phyloP scores from a whole-genome alignment of 371 early-diverging fungal species.

The Apophysomyces ossiformis region DNA sequence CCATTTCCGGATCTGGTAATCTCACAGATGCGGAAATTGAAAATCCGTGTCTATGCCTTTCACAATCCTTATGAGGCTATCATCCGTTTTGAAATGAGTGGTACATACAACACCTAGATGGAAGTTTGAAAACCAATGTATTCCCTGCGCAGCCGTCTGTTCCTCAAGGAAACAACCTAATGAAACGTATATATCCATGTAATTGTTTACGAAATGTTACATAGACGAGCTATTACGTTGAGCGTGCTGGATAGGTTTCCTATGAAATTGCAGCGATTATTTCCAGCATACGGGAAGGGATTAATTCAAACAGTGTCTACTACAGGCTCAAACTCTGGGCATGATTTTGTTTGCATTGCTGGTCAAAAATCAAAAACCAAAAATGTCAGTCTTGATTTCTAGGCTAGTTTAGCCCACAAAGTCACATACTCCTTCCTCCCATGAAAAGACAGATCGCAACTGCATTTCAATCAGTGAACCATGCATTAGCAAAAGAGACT shows the following conservation, averaged over 20 bases:
- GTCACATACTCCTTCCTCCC: background rate
- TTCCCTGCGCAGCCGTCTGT: too few species aligned
- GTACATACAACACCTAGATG: too few species aligned
- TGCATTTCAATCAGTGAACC: constrained; percentile 3
- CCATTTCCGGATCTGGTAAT: constrained; percentile 8
- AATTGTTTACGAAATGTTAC: background rate
- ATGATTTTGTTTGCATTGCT: too few species aligned
- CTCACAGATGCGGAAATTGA: background rate
- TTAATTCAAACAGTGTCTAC: too few species aligned
- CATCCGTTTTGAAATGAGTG: background rate
- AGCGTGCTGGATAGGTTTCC: too few species aligned
- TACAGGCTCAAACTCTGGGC: too few species aligned
- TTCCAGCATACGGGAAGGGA: too few species aligned
- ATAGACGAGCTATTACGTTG: too few species aligned
- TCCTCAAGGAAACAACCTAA: background rate
- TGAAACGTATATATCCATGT: background rate
- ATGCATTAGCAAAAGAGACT: background rate
- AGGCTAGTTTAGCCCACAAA: background rate
- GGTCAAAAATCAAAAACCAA: too few species aligned
- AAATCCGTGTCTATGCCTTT: background rate
- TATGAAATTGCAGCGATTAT: too few species aligned
- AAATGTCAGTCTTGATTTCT: background rate
- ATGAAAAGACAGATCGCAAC: background rate
- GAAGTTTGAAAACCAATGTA: too few species aligned
- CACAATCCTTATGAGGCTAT: background rate